Conservation (phyloP, 139 green algal species). For the Nannochloris sp. region DNA sequence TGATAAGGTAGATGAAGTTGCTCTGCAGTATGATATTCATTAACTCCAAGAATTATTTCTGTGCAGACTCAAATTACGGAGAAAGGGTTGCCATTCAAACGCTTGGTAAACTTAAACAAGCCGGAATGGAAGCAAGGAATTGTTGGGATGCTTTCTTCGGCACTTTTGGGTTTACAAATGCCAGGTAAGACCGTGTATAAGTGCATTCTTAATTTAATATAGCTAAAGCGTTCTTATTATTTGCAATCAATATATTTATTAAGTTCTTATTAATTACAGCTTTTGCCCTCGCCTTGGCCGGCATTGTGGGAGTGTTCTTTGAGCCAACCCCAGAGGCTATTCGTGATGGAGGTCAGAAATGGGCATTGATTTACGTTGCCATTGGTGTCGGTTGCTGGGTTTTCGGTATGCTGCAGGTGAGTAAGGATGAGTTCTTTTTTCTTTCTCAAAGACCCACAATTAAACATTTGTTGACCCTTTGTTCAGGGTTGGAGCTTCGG, state of each 20-base stretch:
- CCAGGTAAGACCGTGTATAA: constrained; percentile 36
- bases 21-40: too few species aligned
- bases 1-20: too few species aligned
- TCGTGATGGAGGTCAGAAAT: constrained; percentile 28
- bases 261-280: constrained; percentile 52
- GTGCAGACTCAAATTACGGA: too few species aligned
- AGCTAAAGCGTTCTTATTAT: too few species aligned
- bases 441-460: too few species aligned
- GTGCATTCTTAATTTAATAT: constrained; percentile 30
- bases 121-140: not conserved
- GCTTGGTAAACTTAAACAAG: constrained; percentile 1
- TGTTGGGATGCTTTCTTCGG: constrained; percentile 34
- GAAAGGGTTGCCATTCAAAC: too few species aligned
- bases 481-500: constrained; percentile 37
- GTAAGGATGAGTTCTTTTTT: too few species aligned
- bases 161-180: constrained; percentile 41
- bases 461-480: too few species aligned
- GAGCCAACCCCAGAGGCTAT: constrained; percentile 5
- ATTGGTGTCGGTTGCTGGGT: constrained; percentile 44
- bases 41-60: too few species aligned
- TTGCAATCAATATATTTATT: too few species aligned
- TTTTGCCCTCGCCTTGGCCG: constrained; percentile 53
- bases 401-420: not conserved
- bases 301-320: constrained; percentile 42
- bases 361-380: constrained; percentile 54